phyloP scores from a whole-genome alignment of 2,329 filamentous ascomycete genomes.

The Trichoderma brevicompactum region DNA sequence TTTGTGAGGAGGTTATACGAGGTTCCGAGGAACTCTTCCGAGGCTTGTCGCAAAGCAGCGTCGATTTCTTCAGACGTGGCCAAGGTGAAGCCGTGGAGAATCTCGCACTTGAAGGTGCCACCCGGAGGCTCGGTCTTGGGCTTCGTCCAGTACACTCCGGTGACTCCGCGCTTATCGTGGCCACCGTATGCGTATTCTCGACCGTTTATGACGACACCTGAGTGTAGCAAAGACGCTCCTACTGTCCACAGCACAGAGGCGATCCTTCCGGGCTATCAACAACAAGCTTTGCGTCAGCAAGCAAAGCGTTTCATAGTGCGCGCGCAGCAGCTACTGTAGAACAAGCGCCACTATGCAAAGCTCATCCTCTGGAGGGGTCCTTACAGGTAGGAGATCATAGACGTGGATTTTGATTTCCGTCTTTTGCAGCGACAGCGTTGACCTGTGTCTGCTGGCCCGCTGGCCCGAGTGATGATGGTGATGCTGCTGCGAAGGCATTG shows the following conservation, averaged over 20 bases:
- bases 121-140: constrained; percentile 75
- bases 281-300: constrained; percentile 28
- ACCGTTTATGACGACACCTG: constrained; percentile 79
- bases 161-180: constrained; percentile 70
- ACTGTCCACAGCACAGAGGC: constrained; percentile 79
- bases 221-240: constrained; percentile 78
- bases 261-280: constrained; percentile 67
- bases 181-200: constrained; percentile 86
- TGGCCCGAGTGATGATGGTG: constrained; percentile 36
- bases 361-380: constrained; percentile 31
- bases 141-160: constrained; percentile 82
- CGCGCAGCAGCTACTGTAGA: neutral
- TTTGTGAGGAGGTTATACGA: constrained; percentile 80
- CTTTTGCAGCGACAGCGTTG: constrained; percentile 70
- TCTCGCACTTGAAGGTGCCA: constrained; percentile 73
- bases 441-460: constrained; percentile 55
- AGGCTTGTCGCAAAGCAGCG: constrained; percentile 67
- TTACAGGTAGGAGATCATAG: constrained; percentile 75
- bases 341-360: neutral
- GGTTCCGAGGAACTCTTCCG: constrained; percentile 73
- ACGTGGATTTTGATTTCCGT: constrained; percentile 77
- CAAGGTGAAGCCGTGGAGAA: constrained; percentile 80
- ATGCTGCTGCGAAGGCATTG: constrained; percentile 23
- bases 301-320: neutral
- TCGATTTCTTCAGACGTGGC: constrained; percentile 72